Conservation (phyloP, 305 asterid genomes). For the Euphrasia arctica region DNA sequence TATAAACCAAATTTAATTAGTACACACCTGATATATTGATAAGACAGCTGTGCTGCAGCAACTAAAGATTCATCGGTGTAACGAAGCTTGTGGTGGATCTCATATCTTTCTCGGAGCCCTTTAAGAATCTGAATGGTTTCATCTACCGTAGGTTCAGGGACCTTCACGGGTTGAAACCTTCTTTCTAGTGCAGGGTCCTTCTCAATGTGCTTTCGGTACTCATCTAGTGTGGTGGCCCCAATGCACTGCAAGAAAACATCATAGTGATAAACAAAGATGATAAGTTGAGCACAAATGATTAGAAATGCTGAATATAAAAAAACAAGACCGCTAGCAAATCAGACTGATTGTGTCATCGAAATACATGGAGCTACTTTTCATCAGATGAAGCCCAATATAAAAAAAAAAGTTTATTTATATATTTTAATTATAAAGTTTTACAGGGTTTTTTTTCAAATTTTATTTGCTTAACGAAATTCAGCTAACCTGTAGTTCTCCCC, state of each 20-base stretch:
- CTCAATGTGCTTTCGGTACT: slow-evolving; percentile 78
- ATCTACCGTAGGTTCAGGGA: slow-evolving; percentile 82
- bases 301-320: no score
- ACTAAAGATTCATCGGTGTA: slow-evolving; percentile 76
- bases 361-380: no score
- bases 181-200: slow-evolving; percentile 88
- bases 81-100: slow-evolving; percentile 85
- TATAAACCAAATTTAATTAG: neutral
- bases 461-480: neutral
- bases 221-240: slow-evolving; percentile 90
- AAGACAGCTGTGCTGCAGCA: slow-evolving; percentile 74
- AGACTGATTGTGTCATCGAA: no score
- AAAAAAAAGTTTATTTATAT: no score
- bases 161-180: slow-evolving; percentile 87
- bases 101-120: slow-evolving; percentile 83
- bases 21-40: slow-evolving; percentile 74
- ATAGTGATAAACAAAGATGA: slow-evolving; percentile 4
- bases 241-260: slow-evolving; percentile 49
- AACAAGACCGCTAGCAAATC: no score
- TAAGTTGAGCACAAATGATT: slow-evolving; percentile 4
- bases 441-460: neutral
- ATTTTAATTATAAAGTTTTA: neutral
- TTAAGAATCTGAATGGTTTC: slow-evolving; percentile 75
- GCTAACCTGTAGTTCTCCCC: slow-evolving; percentile 78
- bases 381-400: no score